A percentile compares a stretch with the other conserved stretches of the same genome.
Evolutionary conservation across 495 filamentous ascomycete genomes (phyloP).

Genomic region (Neurospora sp.): DNA sequence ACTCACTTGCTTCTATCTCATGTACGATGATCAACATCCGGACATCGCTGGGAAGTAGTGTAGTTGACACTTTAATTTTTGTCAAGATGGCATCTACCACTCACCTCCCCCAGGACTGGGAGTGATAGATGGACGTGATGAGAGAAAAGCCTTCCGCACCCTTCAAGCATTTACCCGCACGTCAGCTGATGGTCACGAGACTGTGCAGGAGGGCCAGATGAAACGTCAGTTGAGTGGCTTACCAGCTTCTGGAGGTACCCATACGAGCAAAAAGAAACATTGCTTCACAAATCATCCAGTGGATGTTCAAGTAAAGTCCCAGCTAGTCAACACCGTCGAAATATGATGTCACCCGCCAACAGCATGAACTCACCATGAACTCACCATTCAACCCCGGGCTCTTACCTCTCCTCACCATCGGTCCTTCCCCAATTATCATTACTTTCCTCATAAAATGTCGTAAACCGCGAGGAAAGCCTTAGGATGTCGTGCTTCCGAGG

Average conservation of each 20-base stretch:
- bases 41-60: not conserved
- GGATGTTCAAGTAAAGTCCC: not conserved
- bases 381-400: not conserved
- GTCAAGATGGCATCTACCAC: not conserved
- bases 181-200: slow-evolving; percentile 15
- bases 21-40: not conserved
- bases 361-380: not conserved
- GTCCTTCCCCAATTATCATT: not conserved
- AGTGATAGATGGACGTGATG: not conserved
- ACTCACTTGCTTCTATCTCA: not conserved
- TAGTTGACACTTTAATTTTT: not conserved
- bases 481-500: not conserved
- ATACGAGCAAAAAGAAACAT: not conserved
- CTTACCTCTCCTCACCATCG: not conserved
- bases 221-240: not conserved
- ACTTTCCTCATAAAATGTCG: not conserved
- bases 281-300: not conserved
- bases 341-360: not conserved
- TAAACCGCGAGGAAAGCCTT: not conserved
- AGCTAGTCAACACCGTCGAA: not conserved
- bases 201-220: not conserved
- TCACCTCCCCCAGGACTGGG: not conserved
- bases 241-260: not conserved
- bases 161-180: slow-evolving; percentile 13
- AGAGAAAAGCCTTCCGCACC: not conserved